Conservation (phyloP, 331 rosid species). For the Rosa hybrid region DNA sequence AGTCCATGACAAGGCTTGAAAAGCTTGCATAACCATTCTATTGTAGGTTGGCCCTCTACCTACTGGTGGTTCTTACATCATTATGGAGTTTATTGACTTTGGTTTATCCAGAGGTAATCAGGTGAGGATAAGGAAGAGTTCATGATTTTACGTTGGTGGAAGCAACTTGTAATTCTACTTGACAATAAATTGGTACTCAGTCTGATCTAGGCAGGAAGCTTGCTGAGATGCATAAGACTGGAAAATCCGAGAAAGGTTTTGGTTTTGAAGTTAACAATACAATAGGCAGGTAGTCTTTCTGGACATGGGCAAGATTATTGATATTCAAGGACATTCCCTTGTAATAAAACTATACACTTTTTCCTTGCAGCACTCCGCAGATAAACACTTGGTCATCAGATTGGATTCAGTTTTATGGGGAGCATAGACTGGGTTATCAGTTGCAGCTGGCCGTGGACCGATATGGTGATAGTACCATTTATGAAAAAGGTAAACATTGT, state of each 20-base stretch:
- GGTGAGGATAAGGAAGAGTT: constrained; percentile 45
- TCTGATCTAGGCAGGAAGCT: constrained; percentile 82
- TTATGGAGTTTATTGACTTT: constrained; percentile 88
- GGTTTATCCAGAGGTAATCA: constrained; percentile 77
- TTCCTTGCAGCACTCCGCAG: constrained; percentile 77
- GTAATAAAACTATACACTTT: constrained; percentile 16
- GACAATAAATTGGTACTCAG: constrained; percentile 41
- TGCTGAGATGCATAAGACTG: constrained; percentile 91
- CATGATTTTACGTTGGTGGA: constrained; percentile 3
- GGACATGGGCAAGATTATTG: neutral
- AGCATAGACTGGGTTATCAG: constrained; percentile 84
- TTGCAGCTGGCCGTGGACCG: constrained; percentile 62
- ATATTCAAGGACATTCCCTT: neutral
- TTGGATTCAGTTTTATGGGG: constrained; percentile 89
- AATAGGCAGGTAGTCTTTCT: constrained; percentile 71
- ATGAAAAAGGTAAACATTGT: constrained; percentile 68
- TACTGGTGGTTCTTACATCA: constrained; percentile 83
- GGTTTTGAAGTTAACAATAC: constrained; percentile 88
- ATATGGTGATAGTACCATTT: constrained; percentile 63
- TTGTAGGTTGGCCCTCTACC: constrained; percentile 86
- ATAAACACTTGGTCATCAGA: constrained; percentile 86
- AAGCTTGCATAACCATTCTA: constrained; percentile 30
- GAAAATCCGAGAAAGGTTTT: constrained; percentile 76
- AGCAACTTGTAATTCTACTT: constrained; percentile 16
- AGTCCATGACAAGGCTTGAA: neutral